Evolutionary conservation across 176 grass and related monocot genomes (phyloP), one percentile per base, ranked within the genome.

Genomic region (Eremochloa ophiuroides): DNA sequence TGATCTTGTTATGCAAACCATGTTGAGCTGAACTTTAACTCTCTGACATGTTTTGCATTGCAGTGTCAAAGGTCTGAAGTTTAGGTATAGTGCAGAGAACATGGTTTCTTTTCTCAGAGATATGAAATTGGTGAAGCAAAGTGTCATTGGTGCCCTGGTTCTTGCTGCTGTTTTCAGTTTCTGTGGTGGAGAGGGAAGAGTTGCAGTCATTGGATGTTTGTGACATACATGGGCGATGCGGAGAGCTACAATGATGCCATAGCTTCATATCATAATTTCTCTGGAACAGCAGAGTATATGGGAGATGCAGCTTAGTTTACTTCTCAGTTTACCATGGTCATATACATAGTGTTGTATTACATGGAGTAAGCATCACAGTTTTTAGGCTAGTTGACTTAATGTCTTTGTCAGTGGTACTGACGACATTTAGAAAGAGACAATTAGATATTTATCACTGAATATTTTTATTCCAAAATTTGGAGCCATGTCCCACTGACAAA

Each of bases 61-160:
- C 79, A 87, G 85, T 56, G 42, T 69, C 14, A 47, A 71, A 72
- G 35, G 26, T 37, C 26, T 48, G 28, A 82, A 47, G 80, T 12
- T 73, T 25, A 10, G 28, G 8, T 62, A 29, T 13, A 73, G 9
- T 18, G 15, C 18, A 23, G 29, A 61, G 37, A 38, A 72, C 53
- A n/a, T 58, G 34, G 38, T 41, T 34, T 31, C 53, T 40, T 62
- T 33, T 60, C 29, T 28, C 8, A 15, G 0, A 26, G 20, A 31
- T 22, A 31, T 37, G 63, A 26, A 59, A 71, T 78, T 20, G 22
- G 29, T 4, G 8, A 62, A 67, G 23, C 34, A 35, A 59, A 38
- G 67, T 13, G 17, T 69, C 11, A 26, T 28, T 30, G 31, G 29
- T 14, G 9, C 46, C 34, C 23, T 69, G 44, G 5, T 17, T 35